A percentile compares a stretch with the other conserved stretches of the same genome.
These are phyloP conservation scores for Mortierella sp. DNA, from an alignment of 371 early-diverging fungal genomes.

Conservation along the genomic window DNA sequence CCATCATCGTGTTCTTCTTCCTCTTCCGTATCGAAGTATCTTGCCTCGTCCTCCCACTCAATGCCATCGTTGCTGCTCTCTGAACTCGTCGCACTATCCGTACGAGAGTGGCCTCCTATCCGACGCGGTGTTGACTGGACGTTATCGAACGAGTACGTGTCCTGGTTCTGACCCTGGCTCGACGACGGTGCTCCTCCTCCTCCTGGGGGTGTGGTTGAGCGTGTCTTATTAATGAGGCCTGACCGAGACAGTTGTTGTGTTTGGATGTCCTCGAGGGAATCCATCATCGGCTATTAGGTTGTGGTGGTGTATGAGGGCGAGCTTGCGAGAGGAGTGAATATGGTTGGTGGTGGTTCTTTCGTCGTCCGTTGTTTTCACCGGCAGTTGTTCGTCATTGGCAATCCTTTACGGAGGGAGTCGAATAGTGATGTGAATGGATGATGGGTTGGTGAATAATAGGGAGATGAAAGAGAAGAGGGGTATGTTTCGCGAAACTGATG, in stretches of 20 bases:
- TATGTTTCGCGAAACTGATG: conserved; percentile 3
- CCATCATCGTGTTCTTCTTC: neutral
- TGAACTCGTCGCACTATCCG: conserved; percentile 22
- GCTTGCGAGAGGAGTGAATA: neutral
- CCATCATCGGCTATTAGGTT: conserved; percentile 20
- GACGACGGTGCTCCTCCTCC: neutral
- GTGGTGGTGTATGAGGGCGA: neutral
- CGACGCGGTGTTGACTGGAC: conserved; percentile 9
- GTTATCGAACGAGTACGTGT: neutral
- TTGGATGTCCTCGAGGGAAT: conserved; percentile 13
- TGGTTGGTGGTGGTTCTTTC: neutral
- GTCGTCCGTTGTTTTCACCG: conserved; percentile 9
- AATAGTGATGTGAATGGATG: neutral
- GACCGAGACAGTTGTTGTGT: neutral
- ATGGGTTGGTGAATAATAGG: neutral
- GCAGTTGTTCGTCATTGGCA: conserved; percentile 15
- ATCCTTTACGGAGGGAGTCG: neutral
- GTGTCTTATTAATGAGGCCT: conserved; percentile 5
- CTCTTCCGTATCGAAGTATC: conserved; percentile 10
- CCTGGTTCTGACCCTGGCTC: neutral
- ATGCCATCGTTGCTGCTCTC: conserved; percentile 48
- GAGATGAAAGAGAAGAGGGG: no score
- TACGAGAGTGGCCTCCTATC: neutral
- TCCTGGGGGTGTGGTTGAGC: neutral
- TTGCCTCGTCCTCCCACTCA: conserved; percentile 31